Evolutionary conservation across 192 early-diverging fungal species (phyloP).

Genomic region (Hyaloraphidium curvatum): DNA sequence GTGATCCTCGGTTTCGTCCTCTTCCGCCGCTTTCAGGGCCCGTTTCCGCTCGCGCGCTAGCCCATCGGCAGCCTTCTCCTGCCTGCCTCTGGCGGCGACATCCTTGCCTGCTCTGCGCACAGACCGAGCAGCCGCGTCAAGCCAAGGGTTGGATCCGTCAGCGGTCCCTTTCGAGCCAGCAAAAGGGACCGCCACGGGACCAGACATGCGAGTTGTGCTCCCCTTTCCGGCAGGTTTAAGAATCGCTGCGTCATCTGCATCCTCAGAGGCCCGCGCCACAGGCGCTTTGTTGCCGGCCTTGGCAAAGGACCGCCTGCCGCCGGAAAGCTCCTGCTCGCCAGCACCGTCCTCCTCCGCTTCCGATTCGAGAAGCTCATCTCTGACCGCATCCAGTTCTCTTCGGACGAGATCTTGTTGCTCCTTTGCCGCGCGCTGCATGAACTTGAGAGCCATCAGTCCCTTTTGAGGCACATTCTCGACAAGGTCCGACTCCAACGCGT

Average conservation of each 20-base stretch:
- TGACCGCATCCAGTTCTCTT: slow-evolving; percentile 4
- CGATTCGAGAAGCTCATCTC: not conserved
- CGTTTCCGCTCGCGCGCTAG: no score
- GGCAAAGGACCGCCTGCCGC: slow-evolving; percentile 2
- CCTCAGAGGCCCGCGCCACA: not conserved
- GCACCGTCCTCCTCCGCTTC: not conserved
- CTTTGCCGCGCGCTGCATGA: slow-evolving; percentile 68
- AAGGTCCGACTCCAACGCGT: slow-evolving; percentile 26
- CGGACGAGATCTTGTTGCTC: slow-evolving; percentile 5
- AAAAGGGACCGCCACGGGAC: slow-evolving; percentile 25
- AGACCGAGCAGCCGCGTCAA: no score
- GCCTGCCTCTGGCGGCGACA: no score
- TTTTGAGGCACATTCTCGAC: slow-evolving; percentile 28
- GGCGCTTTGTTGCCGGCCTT: not conserved
- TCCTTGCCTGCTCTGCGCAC: no score
- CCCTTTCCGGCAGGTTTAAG: not conserved
- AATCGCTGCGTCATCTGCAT: no score
- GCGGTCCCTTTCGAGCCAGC: slow-evolving; percentile 10
- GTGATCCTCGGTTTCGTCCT: slow-evolving; percentile 30
- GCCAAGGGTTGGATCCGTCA: slow-evolving; percentile 57
- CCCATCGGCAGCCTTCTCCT: no score
- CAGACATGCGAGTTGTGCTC: slow-evolving; percentile 32
- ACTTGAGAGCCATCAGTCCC: slow-evolving; percentile 90
- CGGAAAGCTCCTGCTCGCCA: not conserved
- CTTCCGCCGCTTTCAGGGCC: no score